Conservation (phyloP, 1,139 yeast genomes). For the Candida labiduridarum region DNA sequence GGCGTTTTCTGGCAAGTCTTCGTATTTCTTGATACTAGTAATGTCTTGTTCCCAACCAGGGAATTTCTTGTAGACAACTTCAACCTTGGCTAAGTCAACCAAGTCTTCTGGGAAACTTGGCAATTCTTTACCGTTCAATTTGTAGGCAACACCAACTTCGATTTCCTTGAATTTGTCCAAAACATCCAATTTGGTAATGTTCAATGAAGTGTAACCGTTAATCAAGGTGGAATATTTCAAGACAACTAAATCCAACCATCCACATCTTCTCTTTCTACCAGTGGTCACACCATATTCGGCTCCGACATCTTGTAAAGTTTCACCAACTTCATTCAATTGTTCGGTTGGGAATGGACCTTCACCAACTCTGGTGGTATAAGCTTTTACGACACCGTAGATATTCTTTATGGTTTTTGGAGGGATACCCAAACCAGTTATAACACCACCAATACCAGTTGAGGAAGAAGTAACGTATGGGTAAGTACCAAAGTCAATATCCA, state of each 20-base stretch:
- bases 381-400: constrained; percentile 95
- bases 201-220: constrained; percentile 92
- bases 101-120: constrained; percentile 93
- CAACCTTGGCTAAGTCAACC: constrained; percentile 77
- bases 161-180: constrained; percentile 87
- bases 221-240: constrained; percentile 86
- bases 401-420: constrained; percentile 84
- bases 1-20: constrained; percentile 86
- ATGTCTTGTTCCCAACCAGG: constrained; percentile 96
- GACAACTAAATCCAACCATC: constrained; percentile 97
- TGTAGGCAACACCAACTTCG: constrained; percentile 82
- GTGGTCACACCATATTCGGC: constrained; percentile 98
- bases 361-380: constrained; percentile 98
- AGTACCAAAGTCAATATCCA: constrained; percentile 97
- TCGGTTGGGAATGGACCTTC: constrained; percentile 99
- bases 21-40: constrained; percentile 66
- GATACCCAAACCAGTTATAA: constrained; percentile 91
- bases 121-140: constrained; percentile 71
- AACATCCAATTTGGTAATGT: constrained; percentile 94
- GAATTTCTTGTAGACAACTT: constrained; percentile 83
- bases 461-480: constrained; percentile 97
- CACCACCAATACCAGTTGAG: constrained; percentile 97
- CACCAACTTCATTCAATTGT: constrained; percentile 87
- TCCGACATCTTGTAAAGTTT: constrained; percentile 84
- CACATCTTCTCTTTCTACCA: constrained; percentile 99